Conservation (phyloP, 805 yeast species). For the Saccharomycopsis sp. region DNA sequence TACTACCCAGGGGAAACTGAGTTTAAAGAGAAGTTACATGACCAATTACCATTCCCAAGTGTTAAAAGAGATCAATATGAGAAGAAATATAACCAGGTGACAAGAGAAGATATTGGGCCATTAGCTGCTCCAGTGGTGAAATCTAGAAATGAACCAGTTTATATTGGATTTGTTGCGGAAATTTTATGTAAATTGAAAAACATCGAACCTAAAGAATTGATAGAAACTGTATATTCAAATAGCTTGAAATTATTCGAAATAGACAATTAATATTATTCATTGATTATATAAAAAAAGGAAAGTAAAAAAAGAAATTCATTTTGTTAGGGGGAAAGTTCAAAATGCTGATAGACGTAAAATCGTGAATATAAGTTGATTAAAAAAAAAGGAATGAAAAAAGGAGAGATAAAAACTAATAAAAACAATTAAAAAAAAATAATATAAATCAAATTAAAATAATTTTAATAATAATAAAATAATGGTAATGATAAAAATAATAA, state of each 20-base stretch:
- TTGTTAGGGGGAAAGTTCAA: too few relatives aligned
- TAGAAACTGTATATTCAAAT: conserved; percentile 46
- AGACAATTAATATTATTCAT: conserved; percentile 19
- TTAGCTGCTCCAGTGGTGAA: conserved; percentile 46
- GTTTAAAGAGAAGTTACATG: conserved; percentile 32
- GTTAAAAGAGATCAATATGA: conserved; percentile 58
- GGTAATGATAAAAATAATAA: not conserved
- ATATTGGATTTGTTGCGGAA: conserved; percentile 72
- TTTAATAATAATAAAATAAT: not conserved
- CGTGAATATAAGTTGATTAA: not conserved
- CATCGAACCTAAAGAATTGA: conserved; percentile 36
- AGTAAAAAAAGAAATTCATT: too few relatives aligned
- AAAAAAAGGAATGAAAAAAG: too few relatives aligned
- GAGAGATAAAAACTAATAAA: too few relatives aligned
- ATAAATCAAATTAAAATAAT: not conserved
- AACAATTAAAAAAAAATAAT: too few relatives aligned
- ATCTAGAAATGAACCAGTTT: conserved; percentile 90
- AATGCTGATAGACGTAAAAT: too few relatives aligned
- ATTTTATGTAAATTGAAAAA: conserved; percentile 48
- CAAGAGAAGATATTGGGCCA: conserved; percentile 26
- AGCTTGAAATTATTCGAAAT: conserved; percentile 40
- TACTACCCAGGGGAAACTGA: conserved; percentile 40
- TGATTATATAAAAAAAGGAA: too few relatives aligned
- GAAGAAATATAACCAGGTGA: conserved; percentile 25
- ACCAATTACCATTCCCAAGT: conserved; percentile 52